A percentile compares a stretch with the other conserved stretches of the same genome.
These are phyloP conservation scores for Ascochyta fabae DNA, from an alignment of 2,329 filamentous ascomycete genomes.

Conservation along the genomic window DNA sequence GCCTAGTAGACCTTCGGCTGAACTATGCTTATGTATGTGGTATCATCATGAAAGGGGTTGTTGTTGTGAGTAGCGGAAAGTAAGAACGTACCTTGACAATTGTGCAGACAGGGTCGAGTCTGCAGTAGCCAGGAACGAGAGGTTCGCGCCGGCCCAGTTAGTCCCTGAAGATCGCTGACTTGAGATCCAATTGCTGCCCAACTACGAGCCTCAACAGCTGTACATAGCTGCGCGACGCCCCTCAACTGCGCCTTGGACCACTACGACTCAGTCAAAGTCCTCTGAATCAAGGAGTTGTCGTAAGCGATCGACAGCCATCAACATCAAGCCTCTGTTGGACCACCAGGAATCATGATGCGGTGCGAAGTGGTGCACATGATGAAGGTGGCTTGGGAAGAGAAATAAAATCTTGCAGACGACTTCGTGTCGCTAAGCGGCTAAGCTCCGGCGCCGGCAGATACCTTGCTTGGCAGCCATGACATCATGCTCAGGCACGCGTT, in stretches of 20 bases:
- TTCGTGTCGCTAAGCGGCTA: conserved; percentile 12
- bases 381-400: conserved; percentile 7
- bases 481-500: conserved; percentile 2
- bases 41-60: conserved; percentile 45
- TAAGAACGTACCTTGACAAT: conserved; percentile 32
- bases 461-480: conserved; percentile 19
- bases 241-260: neutral
- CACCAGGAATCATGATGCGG: neutral
- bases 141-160: conserved; percentile 25
- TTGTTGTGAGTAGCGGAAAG: conserved; percentile 6
- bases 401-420: conserved; percentile 4
- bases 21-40: conserved; percentile 52
- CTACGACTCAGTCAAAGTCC: neutral
- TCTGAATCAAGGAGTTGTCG: neutral
- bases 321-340: neutral
- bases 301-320: neutral
- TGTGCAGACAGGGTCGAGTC: neutral
- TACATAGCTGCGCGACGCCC: conserved; percentile 4
- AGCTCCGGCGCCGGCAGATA: conserved; percentile 5
- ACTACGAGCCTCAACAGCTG: conserved; percentile 21
- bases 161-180: conserved; percentile 17
- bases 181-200: conserved; percentile 31
- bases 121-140: conserved; percentile 8
- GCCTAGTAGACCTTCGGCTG: conserved; percentile 48
- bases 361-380: conserved; percentile 13